Percentiles rank a stretch among this genome's conserved stretches.
phyloP scores from a whole-genome alignment of 495 filamentous ascomycete species.

The Penicillium silybi region DNA sequence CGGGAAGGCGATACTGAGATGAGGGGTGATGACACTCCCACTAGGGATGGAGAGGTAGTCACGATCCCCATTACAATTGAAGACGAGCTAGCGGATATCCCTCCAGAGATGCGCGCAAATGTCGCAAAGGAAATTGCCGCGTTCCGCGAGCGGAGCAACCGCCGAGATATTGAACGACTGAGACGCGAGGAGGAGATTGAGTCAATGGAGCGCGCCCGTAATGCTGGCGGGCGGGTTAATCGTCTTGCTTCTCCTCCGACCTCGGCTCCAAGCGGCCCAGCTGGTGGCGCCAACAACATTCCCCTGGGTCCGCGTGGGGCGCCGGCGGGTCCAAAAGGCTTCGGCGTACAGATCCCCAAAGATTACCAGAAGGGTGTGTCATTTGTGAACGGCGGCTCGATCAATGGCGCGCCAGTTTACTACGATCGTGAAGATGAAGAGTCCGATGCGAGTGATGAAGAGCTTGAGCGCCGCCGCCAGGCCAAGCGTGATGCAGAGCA shows the following conservation, averaged over 20 bases:
- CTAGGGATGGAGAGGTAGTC: constrained; percentile 69
- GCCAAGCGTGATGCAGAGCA: constrained; percentile 68
- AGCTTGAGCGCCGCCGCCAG: constrained; percentile 70
- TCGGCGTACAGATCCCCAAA: constrained; percentile 66
- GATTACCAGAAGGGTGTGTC: constrained; percentile 79
- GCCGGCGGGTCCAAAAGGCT: constrained; percentile 73
- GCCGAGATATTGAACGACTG: constrained; percentile 82
- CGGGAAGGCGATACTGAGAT: constrained; percentile 69
- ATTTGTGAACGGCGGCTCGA: constrained; percentile 79
- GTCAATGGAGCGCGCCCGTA: constrained; percentile 73
- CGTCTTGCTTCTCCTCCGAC: constrained; percentile 66
- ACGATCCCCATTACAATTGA: constrained; percentile 87
- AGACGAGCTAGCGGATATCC: constrained; percentile 94
- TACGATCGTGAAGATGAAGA: constrained; percentile 78
- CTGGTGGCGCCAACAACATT: constrained; percentile 73
- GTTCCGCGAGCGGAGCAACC: constrained; percentile 86
- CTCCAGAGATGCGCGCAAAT: constrained; percentile 92
- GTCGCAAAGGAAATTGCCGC: constrained; percentile 92
- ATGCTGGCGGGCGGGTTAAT: constrained; percentile 58
- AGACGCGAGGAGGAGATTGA: constrained; percentile 89
- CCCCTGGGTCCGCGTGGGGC: constrained; percentile 83
- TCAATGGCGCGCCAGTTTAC: constrained; percentile 55
- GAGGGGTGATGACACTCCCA: constrained; percentile 55
- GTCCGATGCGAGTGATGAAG: constrained; percentile 80
- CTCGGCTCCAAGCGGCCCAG: constrained; percentile 66